Conservation (phyloP, 1,139 yeast species). For the Taphrina communis region DNA sequence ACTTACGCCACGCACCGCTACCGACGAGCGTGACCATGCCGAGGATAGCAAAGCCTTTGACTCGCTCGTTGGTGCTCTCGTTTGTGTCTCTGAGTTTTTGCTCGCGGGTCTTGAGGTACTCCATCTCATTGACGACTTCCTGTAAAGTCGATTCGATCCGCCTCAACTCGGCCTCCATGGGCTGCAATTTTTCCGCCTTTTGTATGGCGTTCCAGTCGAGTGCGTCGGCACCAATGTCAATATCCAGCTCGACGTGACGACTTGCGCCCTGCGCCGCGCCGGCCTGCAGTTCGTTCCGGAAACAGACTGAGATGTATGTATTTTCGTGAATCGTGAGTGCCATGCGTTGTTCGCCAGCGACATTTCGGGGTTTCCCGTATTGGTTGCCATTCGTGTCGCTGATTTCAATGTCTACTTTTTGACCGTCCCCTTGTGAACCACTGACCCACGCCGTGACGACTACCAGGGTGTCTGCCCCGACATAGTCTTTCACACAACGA, state of each 20-base stretch:
- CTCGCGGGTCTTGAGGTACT: conserved; percentile 84
- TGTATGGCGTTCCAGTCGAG: conserved; percentile 97
- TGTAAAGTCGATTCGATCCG: conserved; percentile 79
- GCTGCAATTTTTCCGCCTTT: conserved; percentile 89
- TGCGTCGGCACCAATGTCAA: conserved; percentile 95
- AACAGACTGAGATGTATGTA: conserved; percentile 89
- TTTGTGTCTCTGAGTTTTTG: conserved; percentile 93
- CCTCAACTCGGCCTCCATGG: conserved; percentile 86
- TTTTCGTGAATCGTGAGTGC: conserved; percentile 84
- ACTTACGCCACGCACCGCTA: conserved; percentile 39
- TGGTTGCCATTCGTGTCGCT: conserved; percentile 64
- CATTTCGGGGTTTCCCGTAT: conserved; percentile 53
- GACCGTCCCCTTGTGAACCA: conserved; percentile 81
- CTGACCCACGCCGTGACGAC: conserved; percentile 76
- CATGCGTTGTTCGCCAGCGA: conserved; percentile 62
- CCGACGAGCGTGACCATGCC: conserved; percentile 36
- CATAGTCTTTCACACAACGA: conserved; percentile 88
- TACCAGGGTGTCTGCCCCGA: conserved; percentile 78
- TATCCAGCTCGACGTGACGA: conserved; percentile 77
- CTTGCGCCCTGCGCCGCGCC: conserved; percentile 44
- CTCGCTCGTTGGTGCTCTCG: conserved; percentile 84
- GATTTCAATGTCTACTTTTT: conserved; percentile 46
- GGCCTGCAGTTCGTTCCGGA: conserved; percentile 64
- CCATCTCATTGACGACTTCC: conserved; percentile 77
- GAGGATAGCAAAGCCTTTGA: conserved; percentile 71